These are phyloP conservation scores for Talaromyces stipitatus DNA, from an alignment of 495 filamentous ascomycete genomes.

Conservation along the genomic window DNA sequence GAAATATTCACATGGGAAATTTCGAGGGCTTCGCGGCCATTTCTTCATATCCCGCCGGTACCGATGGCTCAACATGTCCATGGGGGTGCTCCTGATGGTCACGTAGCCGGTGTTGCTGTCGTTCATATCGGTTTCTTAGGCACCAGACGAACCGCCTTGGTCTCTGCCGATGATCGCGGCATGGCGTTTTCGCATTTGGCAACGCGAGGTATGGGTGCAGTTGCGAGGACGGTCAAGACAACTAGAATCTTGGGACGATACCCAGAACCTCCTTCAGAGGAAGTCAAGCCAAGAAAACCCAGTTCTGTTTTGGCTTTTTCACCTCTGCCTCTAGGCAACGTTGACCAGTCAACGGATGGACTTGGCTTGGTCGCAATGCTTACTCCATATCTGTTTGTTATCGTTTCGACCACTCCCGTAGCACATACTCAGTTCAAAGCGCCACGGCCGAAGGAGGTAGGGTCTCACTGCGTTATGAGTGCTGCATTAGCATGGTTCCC, in stretches of 20 bases:
- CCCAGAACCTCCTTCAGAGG: conserved; percentile 50
- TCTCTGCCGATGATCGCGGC: conserved; percentile 90
- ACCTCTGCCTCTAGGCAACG: conserved; percentile 82
- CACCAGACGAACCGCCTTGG: conserved; percentile 88
- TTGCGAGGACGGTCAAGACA: conserved; percentile 80
- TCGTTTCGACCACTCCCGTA: conserved; percentile 92
- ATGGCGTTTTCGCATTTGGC: conserved; percentile 99
- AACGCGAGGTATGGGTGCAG: conserved; percentile 77
- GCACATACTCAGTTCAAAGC: conserved; percentile 95
- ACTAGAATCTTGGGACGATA: conserved; percentile 89
- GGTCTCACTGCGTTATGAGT: conserved; percentile 81
- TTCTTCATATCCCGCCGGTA: conserved; percentile 78
- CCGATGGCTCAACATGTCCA: conserved; percentile 53
- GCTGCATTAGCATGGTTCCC: conserved; percentile 97
- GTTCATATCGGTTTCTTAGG: conserved; percentile 94
- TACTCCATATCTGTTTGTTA: conserved; percentile 89
- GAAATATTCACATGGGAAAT: conserved; percentile 98
- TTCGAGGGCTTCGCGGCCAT: conserved; percentile 68
- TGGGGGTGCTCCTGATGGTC: conserved; percentile 54
- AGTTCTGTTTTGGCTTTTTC: conserved; percentile 94
- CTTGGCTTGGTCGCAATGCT: conserved; percentile 93
- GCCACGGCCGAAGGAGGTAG: conserved; percentile 79
- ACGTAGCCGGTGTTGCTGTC: conserved; percentile 66
- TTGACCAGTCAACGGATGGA: conserved; percentile 77
- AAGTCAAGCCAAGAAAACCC: conserved; percentile 68